phyloP scores from a whole-genome alignment of 169 alveolate species.

The Plasmodium vivax region DNA sequence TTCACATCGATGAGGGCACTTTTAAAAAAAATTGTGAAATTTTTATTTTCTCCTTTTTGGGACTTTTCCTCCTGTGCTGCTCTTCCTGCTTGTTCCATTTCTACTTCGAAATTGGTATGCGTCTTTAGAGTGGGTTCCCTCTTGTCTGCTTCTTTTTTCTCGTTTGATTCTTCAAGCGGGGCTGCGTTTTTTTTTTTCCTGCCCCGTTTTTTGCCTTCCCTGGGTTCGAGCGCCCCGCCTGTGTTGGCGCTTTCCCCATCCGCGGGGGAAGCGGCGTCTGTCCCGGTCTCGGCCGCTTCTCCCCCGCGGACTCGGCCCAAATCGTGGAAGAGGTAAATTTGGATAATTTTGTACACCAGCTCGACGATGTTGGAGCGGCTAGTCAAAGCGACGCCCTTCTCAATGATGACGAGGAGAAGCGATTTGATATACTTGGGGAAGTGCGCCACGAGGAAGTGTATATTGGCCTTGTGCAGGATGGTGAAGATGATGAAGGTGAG shows the following conservation, averaged over 20 bases:
- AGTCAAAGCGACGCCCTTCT: conserved; percentile 74
- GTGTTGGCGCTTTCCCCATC: neutral
- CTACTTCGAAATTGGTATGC: neutral
- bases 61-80: neutral
- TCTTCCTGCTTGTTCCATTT: conserved; percentile 7
- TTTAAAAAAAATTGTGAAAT: conserved; percentile 17
- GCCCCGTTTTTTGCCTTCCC: conserved; percentile 59
- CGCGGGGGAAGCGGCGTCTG: neutral
- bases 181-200: conserved; percentile 16
- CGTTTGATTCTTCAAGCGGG: neutral
- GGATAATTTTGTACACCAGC: conserved; percentile 23
- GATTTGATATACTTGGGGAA: conserved; percentile 80
- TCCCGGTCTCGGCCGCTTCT: neutral
- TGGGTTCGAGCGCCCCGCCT: neutral
- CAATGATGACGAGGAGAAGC: conserved; percentile 79
- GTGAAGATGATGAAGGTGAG: conserved; percentile 78
- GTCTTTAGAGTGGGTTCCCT: neutral
- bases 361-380: conserved; percentile 50
- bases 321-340: conserved; percentile 54
- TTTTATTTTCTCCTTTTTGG: neutral
- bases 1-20: conserved; percentile 42
- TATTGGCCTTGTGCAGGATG: conserved; percentile 77
- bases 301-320: neutral
- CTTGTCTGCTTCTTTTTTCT: neutral
- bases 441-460: conserved; percentile 64